Evolutionary conservation across 768 basidiomycete genomes (phyloP), one percentile per base, ranked within the genome.

Genomic region (Sarcomyxa edulis): DNA sequence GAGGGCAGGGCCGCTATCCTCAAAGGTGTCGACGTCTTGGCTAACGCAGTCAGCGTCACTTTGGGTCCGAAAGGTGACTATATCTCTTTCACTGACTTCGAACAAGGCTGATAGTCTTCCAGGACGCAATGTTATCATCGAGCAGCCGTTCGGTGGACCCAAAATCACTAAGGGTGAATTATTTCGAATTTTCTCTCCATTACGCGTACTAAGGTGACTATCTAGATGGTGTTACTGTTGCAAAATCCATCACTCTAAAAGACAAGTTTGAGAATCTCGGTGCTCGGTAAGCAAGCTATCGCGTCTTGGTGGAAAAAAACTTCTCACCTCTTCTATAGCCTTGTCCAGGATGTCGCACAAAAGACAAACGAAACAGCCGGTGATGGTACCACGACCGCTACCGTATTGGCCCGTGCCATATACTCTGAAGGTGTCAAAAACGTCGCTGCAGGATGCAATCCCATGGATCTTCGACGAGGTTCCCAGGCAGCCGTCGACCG

Each of bases 261-360:
- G 92, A 97, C 79, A 96, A 94, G 65, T 97, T 98, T 56, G 91
- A 97, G 74, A 97, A 97, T 73, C 86, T 98, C 41, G 93, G 94
- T 56, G 93, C 94, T 55, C 86, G 92, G 91, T 94, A 64, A 50
- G 81, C 32, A 26, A 32, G 27, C 29, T 20, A 23, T 48, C 54
- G 11, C 52, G 40, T 18, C 6, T 12, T 12, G 12, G 3, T 32
- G 9, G 2, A 25, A 20, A 37, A 9, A 31, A 6, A n/a, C 12
- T 12, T 11, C 35, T 27, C 6, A 28, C 18, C 6, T 11, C 25
- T 14, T 32, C 5, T 39, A 5, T 46, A 92, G 93, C 50, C 84
- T 97, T 35, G 76, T 97, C 32, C 92, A 95, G 59, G 94, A 96
- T 48, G 94, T 97, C 40, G 94, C 94, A 2, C 81, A 82, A 57